Conservation (phyloP, 1,284 basidiomycete species). For the Athelia sp. region DNA sequence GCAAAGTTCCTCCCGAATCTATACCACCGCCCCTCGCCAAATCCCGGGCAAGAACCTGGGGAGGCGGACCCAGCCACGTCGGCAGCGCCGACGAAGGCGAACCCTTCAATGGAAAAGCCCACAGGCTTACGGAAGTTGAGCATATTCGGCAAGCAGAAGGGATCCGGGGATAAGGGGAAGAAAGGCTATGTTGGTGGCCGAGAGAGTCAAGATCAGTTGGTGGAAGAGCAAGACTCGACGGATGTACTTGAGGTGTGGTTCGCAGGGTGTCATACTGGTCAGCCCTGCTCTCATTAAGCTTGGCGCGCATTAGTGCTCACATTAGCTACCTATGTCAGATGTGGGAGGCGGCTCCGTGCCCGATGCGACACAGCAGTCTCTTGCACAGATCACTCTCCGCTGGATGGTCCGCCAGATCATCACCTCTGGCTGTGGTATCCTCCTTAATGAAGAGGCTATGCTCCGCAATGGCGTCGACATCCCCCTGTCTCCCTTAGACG, state of each 20-base stretch:
- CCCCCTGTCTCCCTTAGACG: neutral
- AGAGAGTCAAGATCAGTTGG: neutral
- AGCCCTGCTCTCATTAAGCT: conserved; percentile 10
- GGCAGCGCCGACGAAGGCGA: neutral
- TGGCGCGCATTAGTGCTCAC: conserved; percentile 3
- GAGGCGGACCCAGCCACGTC: conserved; percentile 12
- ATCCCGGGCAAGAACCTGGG: conserved; percentile 16
- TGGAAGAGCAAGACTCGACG: conserved; percentile 14
- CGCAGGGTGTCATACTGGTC: conserved; percentile 54
- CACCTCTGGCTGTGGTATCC: conserved; percentile 41
- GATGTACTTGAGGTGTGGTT: conserved; percentile 67
- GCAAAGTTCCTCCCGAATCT: conserved; percentile 47
- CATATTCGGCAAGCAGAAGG: neutral
- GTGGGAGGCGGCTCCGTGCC: conserved; percentile 60
- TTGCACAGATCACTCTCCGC: conserved; percentile 57
- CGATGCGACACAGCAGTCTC: conserved; percentile 35
- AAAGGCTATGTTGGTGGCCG: neutral
- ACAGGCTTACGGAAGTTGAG: neutral
- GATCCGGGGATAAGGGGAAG: neutral
- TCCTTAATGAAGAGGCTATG: conserved; percentile 42
- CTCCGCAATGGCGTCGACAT: neutral
- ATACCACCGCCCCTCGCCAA: conserved; percentile 37
- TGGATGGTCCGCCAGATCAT: conserved; percentile 69
- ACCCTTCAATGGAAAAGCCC: neutral
- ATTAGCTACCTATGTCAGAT: conserved; percentile 34